These are phyloP conservation scores for Parasitella parasitica DNA, from an alignment of 371 early-diverging fungal genomes.

Conservation along the genomic window DNA sequence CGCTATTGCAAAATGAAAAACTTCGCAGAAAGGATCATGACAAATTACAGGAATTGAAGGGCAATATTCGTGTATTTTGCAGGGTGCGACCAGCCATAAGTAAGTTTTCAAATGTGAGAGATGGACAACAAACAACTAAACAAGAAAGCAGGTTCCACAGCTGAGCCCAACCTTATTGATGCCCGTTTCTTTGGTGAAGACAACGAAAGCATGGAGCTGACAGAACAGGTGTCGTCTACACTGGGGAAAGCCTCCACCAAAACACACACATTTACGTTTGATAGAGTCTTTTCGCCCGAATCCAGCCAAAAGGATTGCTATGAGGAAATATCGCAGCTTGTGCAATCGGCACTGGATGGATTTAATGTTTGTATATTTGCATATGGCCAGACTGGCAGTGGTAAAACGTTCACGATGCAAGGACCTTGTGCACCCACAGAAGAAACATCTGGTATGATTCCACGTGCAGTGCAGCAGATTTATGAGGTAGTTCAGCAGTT, in stretches of 20 bases:
- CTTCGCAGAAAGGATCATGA: slow-evolving; percentile 85
- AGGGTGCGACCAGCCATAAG: slow-evolving; percentile 82
- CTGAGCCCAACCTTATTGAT: slow-evolving; percentile 16
- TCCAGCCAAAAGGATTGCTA: slow-evolving; percentile 84
- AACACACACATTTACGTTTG: slow-evolving; percentile 78
- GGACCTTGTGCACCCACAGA: slow-evolving; percentile 54
- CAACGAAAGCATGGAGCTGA: slow-evolving; percentile 52
- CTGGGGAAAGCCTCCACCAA: slow-evolving; percentile 47
- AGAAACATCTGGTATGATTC: slow-evolving; percentile 80
- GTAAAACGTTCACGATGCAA: slow-evolving; percentile 86
- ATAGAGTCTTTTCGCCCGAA: slow-evolving; percentile 75
- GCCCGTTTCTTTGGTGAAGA: slow-evolving; percentile 51
- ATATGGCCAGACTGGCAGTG: slow-evolving; percentile 99
- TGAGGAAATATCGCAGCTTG: slow-evolving; percentile 92
- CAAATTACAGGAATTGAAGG: slow-evolving; percentile 94
- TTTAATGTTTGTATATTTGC: slow-evolving; percentile 99
- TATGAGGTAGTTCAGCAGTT: slow-evolving; percentile 75
- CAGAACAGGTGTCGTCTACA: slow-evolving; percentile 39
- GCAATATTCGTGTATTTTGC: slow-evolving; percentile 98
- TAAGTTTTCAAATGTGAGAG: background rate
- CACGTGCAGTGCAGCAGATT: slow-evolving; percentile 86
- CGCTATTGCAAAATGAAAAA: slow-evolving; percentile 76
- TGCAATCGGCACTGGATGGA: slow-evolving; percentile 96
- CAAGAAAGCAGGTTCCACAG: background rate
- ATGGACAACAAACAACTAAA: background rate